Evolutionary conservation across 2,329 filamentous ascomycete genomes (phyloP), one percentile per base, ranked within the genome.

Genomic region (Thelonectria olida): DNA sequence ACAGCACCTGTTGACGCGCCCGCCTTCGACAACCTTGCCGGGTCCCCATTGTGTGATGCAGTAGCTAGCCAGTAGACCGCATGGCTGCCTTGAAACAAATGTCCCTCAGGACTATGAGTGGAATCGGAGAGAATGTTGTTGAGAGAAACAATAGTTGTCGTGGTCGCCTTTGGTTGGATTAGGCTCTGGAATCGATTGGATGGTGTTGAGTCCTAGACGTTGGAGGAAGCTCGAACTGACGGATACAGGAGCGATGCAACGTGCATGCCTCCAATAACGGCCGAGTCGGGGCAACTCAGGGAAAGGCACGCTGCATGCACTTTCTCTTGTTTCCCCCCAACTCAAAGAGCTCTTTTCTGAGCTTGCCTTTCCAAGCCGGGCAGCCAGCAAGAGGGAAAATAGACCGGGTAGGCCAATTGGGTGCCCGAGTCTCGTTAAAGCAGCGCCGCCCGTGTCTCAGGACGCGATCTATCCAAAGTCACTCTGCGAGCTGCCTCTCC

Each of bases 401-500:
- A 44, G 27, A 23, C 28, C 53, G 22, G 31, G 8, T 39, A 34
- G 10, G 20, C 53, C 53, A 27, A 39, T 51, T 55, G 45, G 27
- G 27, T 48, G 20, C 47, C 17, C 41, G 8, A 15, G 4, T 10
- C 41, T 5, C 19, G 49, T 67, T 65, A 71, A 71, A 71, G 69
- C 69, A 63, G 69, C 66, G 57, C 31, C 48, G 49, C 58, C 52
- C 38, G 25, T 67, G 63, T 72, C 66, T 69, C 58, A 64, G 34
- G 57, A 53, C 62, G 44, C 51, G 58, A 57, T 63, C 61, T 47
- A 52, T 53, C 25, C 12, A 34, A 70, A 67, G 70, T 71, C 66
- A 58, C 64, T 69, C 47, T 39, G 15, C 58, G 70, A 61, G 70
- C 49, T 63, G 44, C 56, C 55, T 66, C 69, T 67, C 70, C 53